phyloP scores from a whole-genome alignment of 306 rosid species.

The Lathyrus oleraceus region DNA sequence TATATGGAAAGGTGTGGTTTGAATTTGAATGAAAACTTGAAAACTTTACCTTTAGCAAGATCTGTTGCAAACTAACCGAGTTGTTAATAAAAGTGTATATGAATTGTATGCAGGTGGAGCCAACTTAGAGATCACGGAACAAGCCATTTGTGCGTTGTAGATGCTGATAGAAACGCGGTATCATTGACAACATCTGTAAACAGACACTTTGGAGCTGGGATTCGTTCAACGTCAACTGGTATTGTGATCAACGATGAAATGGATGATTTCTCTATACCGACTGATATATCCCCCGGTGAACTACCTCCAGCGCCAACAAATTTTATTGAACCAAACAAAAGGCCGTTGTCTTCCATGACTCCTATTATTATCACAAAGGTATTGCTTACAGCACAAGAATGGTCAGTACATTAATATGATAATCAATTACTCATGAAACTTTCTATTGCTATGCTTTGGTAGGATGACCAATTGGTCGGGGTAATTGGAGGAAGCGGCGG shows the following conservation, averaged over 20 bases:
- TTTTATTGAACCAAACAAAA: slow-evolving; percentile 74
- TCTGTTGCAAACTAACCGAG: slow-evolving; percentile 4
- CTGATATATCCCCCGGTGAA: slow-evolving; percentile 53
- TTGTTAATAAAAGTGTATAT: slow-evolving; percentile 5
- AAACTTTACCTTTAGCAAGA: slow-evolving; percentile 24
- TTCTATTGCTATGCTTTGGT: slow-evolving; percentile 32
- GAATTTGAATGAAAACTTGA: slow-evolving; percentile 7
- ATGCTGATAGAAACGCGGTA: slow-evolving; percentile 84
- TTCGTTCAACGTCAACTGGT: slow-evolving; percentile 86
- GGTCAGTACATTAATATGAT: too few relatives aligned
- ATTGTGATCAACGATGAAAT: slow-evolving; percentile 82
- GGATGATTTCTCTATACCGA: slow-evolving; percentile 85
- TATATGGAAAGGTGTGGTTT: slow-evolving; percentile 62
- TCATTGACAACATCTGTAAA: slow-evolving; percentile 79
- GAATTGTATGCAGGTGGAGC: slow-evolving; percentile 69
- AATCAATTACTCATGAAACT: neutral
- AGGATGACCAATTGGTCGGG: slow-evolving; percentile 72
- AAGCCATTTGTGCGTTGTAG: slow-evolving; percentile 89
- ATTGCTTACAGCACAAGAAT: neutral
- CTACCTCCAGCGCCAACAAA: slow-evolving; percentile 92
- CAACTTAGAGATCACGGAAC: slow-evolving; percentile 95
- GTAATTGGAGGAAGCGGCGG: slow-evolving; percentile 93
- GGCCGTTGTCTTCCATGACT: slow-evolving; percentile 90
- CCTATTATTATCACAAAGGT: slow-evolving; percentile 83
- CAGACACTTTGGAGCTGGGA: slow-evolving; percentile 63